phyloP scores from a whole-genome alignment of 2,329 filamentous ascomycete genomes.

The Ophiocordyceps polyrhachis-furcata region DNA sequence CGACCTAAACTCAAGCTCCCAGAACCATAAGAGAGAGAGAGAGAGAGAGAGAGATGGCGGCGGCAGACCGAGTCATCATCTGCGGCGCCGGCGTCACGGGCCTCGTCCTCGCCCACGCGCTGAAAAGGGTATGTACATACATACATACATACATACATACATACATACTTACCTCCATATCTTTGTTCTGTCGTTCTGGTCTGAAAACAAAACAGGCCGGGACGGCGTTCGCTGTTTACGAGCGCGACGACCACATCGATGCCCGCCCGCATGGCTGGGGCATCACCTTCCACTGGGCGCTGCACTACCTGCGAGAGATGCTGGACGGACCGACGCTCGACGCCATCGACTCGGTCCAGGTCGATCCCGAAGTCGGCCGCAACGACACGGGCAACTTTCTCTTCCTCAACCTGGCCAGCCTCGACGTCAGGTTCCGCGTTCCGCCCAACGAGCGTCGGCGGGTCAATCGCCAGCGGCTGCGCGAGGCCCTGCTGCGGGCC shows the following conservation, averaged over 20 bases:
- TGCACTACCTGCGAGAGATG: conserved; percentile 14
- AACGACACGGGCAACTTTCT: conserved; percentile 19
- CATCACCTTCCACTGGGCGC: conserved; percentile 39
- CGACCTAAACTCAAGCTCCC: too few relatives aligned
- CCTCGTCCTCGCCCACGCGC: conserved; percentile 17
- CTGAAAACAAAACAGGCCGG: conserved; percentile 7
- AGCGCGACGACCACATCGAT: conserved; percentile 11
- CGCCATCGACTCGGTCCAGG: conserved; percentile 10
- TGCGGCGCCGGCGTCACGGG: conserved; percentile 19
- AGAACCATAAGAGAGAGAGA: too few relatives aligned
- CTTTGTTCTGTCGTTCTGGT: too few relatives aligned
- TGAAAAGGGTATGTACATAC: conserved; percentile 17
- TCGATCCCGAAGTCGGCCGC: conserved; percentile 18
- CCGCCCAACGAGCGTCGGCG: conserved; percentile 17
- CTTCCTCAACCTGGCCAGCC: conserved; percentile 20
- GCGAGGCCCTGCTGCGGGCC: conserved; percentile 11
- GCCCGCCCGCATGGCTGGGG: conserved; percentile 32
- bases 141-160: too few relatives aligned
- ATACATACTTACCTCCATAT: too few relatives aligned
- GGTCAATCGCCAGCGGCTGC: conserved; percentile 17
- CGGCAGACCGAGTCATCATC: conserved; percentile 17
- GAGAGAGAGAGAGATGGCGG: too few relatives aligned
- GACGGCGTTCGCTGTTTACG: conserved; percentile 14
- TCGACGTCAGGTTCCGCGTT: conserved; percentile 19
- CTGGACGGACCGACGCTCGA: conserved; percentile 7